These are phyloP conservation scores for Metschnikowia koreensis DNA, from an alignment of 805 yeast species.

Conservation along the genomic window DNA sequence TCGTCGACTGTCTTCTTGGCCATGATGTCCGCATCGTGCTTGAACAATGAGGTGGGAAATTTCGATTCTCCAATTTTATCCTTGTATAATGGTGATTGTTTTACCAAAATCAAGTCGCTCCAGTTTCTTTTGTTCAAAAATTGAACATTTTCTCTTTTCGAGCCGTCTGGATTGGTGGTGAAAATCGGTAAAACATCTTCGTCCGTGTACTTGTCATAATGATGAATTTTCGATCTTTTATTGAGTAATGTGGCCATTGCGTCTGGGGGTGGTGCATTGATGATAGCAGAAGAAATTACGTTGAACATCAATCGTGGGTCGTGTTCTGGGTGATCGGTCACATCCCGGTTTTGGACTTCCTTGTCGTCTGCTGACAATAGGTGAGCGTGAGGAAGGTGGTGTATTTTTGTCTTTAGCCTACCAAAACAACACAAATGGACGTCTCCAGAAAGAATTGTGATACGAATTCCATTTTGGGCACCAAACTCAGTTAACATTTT, in stretches of 20 bases:
- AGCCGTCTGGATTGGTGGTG: slow-evolving; percentile 54
- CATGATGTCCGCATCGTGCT: slow-evolving; percentile 14
- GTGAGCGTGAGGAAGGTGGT: slow-evolving; percentile 40
- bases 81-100: slow-evolving; percentile 28
- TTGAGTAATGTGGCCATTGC: slow-evolving; percentile 75
- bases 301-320: slow-evolving; percentile 81
- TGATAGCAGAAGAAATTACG: slow-evolving; percentile 85
- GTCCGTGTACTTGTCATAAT: slow-evolving; percentile 59
- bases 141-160: slow-evolving; percentile 43
- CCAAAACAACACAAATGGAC: slow-evolving; percentile 89
- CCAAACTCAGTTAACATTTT: slow-evolving; percentile 64
- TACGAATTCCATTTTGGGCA: slow-evolving; percentile 58
- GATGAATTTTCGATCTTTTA: slow-evolving; percentile 66
- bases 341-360: slow-evolving; percentile 37
- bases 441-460: slow-evolving; percentile 89
- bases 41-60: slow-evolving; percentile 44
- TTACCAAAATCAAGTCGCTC: slow-evolving; percentile 62
- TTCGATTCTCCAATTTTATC: slow-evolving; percentile 21
- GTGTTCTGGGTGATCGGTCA: slow-evolving; percentile 51
- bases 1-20: slow-evolving; percentile 18
- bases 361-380: slow-evolving; percentile 28
- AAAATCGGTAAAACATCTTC: slow-evolving; percentile 84
- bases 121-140: slow-evolving; percentile 71
- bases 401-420: slow-evolving; percentile 59
- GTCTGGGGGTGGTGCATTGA: slow-evolving; percentile 90